Percentiles rank a stretch among this genome's conserved stretches.
Conservation (phyloP, 2,329 filamentous ascomycete species). For the Fusarium penzigii region DNA sequence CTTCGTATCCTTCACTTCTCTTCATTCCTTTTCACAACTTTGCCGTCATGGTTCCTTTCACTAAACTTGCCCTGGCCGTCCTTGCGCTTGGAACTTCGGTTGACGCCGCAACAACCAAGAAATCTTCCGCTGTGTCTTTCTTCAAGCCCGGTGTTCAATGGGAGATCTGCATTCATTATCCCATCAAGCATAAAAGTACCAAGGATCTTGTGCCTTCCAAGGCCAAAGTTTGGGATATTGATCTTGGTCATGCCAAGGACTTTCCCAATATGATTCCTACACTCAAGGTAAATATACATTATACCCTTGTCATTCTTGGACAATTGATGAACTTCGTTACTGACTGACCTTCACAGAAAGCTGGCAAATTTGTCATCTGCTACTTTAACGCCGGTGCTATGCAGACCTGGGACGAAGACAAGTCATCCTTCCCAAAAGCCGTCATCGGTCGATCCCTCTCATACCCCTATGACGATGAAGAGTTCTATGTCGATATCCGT, state of each 20-base stretch:
- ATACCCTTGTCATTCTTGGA: neutral
- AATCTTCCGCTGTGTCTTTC: neutral
- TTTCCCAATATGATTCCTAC: constrained; percentile 29
- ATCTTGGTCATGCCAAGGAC: constrained; percentile 30
- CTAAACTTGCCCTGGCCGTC: constrained; percentile 12
- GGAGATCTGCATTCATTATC: constrained; percentile 34
- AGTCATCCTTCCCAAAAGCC: constrained; percentile 24
- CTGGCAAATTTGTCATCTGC: constrained; percentile 35
- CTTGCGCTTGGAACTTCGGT: constrained; percentile 15
- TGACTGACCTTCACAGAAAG: constrained; percentile 11
- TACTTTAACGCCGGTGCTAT: constrained; percentile 37
- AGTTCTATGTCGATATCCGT: constrained; percentile 34
- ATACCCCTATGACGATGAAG: constrained; percentile 28
- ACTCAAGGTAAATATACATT: constrained; percentile 26
- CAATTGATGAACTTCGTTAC: neutral
- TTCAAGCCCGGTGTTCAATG: constrained; percentile 33
- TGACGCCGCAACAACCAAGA: constrained; percentile 9
- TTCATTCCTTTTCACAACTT: neutral
- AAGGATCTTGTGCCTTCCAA: constrained; percentile 28
- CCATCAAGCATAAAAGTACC: constrained; percentile 29
- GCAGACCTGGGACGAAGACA: constrained; percentile 32
- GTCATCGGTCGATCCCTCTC: constrained; percentile 28
- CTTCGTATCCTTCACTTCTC: neutral
- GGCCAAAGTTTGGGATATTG: constrained; percentile 35
- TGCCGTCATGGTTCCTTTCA: constrained; percentile 19